Conservation (phyloP, 441 rosid species). For the Arabidopsis hybrid region DNA sequence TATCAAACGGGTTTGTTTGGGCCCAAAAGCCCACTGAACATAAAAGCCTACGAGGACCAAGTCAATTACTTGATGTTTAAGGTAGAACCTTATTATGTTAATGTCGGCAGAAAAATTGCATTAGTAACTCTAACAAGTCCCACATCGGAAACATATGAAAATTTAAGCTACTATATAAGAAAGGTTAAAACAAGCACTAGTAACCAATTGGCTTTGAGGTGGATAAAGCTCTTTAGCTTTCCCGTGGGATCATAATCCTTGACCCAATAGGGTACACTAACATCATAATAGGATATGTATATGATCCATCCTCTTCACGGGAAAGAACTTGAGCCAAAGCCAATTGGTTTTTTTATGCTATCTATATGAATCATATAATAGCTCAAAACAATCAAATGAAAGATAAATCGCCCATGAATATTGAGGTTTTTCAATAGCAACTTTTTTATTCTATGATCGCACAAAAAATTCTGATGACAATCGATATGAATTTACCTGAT, state of each 20-base stretch:
- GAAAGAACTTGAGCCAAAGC: conserved; percentile 3
- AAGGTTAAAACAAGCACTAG: not conserved
- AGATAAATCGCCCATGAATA: not conserved
- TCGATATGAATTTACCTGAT: not conserved
- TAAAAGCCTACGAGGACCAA: not conserved
- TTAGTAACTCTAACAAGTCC: not conserved
- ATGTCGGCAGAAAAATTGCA: not conserved
- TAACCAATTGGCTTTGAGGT: conserved; percentile 3
- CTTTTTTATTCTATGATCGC: too few species aligned
- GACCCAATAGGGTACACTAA: not conserved
- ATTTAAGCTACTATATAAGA: not conserved
- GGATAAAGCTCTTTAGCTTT: not conserved
- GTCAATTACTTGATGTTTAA: not conserved
- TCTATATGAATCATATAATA: not conserved
- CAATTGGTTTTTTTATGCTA: not conserved
- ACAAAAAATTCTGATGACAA: not conserved
- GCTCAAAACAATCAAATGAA: too few species aligned
- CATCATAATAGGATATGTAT: too few species aligned
- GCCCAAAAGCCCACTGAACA: conserved; percentile 5
- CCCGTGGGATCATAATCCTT: conserved; percentile 6
- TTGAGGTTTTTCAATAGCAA: too few species aligned
- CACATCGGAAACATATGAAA: not conserved
- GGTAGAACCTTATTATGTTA: not conserved
- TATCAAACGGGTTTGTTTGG: not conserved
- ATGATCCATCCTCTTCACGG: too few species aligned